These are phyloP conservation scores for Hypoxylon fragiforme DNA, from an alignment of 495 filamentous ascomycete species.

Conservation along the genomic window DNA sequence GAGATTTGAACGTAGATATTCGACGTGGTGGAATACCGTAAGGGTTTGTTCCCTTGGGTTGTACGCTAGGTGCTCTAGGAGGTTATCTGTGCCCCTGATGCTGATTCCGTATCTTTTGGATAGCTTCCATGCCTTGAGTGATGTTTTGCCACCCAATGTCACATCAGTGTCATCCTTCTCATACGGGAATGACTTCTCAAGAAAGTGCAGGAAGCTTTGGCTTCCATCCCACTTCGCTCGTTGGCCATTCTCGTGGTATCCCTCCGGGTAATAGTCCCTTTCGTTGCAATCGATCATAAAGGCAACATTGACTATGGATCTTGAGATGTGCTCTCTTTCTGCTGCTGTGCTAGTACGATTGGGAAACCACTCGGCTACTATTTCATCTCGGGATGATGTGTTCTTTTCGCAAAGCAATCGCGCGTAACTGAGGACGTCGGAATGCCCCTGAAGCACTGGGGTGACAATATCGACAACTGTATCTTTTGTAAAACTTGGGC, in stretches of 20 bases:
- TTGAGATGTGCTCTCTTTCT: not conserved
- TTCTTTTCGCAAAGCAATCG: not conserved
- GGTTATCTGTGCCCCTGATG: conserved; percentile 25
- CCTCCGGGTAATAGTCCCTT: conserved; percentile 3
- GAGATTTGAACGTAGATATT: conserved; percentile 26
- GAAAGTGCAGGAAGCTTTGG: conserved; percentile 2
- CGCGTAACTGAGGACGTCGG: conserved; percentile 5
- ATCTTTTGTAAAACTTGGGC: not conserved
- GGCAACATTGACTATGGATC: not conserved
- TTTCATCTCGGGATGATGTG: conserved; percentile 7
- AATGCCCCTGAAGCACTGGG: conserved; percentile 2
- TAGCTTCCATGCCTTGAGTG: conserved; percentile 30
- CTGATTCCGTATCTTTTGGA: conserved; percentile 20
- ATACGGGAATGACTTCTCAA: conserved; percentile 2
- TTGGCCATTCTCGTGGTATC: not conserved
- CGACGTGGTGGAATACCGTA: conserved; percentile 27
- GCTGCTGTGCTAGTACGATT: not conserved
- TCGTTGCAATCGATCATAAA: conserved; percentile 13
- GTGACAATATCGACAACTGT: conserved; percentile 3
- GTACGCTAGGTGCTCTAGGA: conserved; percentile 28
- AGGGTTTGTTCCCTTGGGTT: conserved; percentile 16
- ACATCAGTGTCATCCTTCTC: not conserved
- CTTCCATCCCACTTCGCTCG: conserved; percentile 2
- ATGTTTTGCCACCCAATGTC: not conserved
- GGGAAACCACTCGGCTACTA: not conserved